Conservation (phyloP, 352 stramenopile genomes). For the Hyphochytrium catenoides region DNA sequence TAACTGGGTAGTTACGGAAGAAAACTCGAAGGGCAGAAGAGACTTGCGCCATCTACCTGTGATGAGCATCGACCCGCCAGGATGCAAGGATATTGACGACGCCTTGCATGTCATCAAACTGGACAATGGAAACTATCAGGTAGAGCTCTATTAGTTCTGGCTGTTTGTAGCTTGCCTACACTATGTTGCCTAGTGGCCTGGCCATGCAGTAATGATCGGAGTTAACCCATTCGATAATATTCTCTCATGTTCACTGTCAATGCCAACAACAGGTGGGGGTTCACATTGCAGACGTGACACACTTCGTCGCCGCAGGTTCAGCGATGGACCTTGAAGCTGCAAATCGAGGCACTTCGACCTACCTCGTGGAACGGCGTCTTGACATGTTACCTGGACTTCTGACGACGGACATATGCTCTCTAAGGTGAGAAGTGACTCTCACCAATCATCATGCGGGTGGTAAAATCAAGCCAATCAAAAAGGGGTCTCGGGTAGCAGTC, state of each 20-base stretch:
- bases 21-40: slow-evolving; percentile 61
- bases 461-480: too few relatives aligned
- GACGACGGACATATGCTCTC: slow-evolving; percentile 91
- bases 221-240: too few relatives aligned
- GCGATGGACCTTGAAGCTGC: slow-evolving; percentile 83
- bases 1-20: slow-evolving; percentile 82
- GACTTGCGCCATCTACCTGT: slow-evolving; percentile 82
- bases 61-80: slow-evolving; percentile 64
- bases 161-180: background rate
- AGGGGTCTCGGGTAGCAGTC: too few relatives aligned
- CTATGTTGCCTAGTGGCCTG: background rate
- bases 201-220: slow-evolving; percentile 6
- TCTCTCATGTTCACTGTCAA: too few relatives aligned
- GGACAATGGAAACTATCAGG: slow-evolving; percentile 63
- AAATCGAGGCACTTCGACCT: slow-evolving; percentile 79
- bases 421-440: slow-evolving; percentile 55
- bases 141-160: slow-evolving; percentile 4
- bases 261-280: slow-evolving; percentile 77
- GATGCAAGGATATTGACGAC: slow-evolving; percentile 95
- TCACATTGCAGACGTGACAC: slow-evolving; percentile 96
- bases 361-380: slow-evolving; percentile 91
- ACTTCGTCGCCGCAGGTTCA: slow-evolving; percentile 83
- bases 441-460: too few relatives aligned
- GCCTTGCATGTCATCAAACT: slow-evolving; percentile 78
- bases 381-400: slow-evolving; percentile 94